Evolutionary conservation across 768 basidiomycete species (phyloP), one percentile per base, ranked within the genome.

Genomic region (Suillus tomentosus): DNA sequence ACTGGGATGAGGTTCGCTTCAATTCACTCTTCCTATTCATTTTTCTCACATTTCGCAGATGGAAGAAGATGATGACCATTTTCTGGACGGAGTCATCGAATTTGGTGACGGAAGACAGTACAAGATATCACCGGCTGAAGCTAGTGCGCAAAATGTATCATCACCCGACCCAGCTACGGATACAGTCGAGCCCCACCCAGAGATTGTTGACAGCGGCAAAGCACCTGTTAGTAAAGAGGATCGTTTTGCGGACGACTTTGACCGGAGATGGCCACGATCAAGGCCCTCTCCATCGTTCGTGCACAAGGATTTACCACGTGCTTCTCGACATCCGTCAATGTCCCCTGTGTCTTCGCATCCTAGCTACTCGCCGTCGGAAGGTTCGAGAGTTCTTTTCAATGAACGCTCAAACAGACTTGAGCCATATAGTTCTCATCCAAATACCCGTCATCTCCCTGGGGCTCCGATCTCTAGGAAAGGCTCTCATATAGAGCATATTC

Each of bases 41-140:
- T 50, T 53, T 62, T 47, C 63, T 66, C 56, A 70, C 61, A 39
- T 8, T 62, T 55, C 42, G 34, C 71, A 94, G 91, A 91, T 94
- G 85, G 90, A 91, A 76, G 94, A 95, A 76, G 96, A 96, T 66
- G 92, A 95, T 64, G 91, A 94, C 72, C 91, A 95, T 70, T 96
- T 95, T 71, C 79, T 96, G 34, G 89, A 86, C 69, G 90, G 89
- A 37, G 91, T 94, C 40, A 92, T 99, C 70, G 96, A 99, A 74
- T 99, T 99, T 73, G 96, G 87, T 5, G 97, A 99, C 73, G 96
- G 96, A 13, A 86, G 90, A 55, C 92, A 94, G 74, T 96, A 97
- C 79, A 93, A 89, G 66, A 85, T 96, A 62, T 87, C 89, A 70
- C 77, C 84, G 8, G 71, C 79, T 31, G 78, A 82, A 42, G 27